phyloP scores from a whole-genome alignment of 1,139 yeast species.

The Lodderomyces pseudojiufengensis region DNA sequence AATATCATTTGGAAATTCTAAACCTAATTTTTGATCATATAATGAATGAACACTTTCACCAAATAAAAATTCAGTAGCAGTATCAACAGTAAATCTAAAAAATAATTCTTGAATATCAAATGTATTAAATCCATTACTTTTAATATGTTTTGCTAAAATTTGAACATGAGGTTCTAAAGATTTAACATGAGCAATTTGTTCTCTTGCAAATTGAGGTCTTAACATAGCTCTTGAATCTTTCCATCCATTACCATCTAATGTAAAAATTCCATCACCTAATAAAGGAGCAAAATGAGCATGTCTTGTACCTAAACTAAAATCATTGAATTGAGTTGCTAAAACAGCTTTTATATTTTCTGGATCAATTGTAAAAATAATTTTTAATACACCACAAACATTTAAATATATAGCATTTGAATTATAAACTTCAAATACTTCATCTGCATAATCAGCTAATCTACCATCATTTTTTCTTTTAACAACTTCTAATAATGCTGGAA shows the following conservation, averaged over 20 bases:
- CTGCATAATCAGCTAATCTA: constrained; percentile 21
- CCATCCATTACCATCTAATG: constrained; percentile 59
- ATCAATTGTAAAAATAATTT: constrained; percentile 21
- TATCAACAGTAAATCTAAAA: constrained; percentile 50
- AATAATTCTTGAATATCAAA: constrained; percentile 39
- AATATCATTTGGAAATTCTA: constrained; percentile 15
- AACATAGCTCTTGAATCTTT: constrained; percentile 52
- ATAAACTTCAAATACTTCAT: constrained; percentile 14
- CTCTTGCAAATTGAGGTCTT: constrained; percentile 53
- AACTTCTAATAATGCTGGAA: constrained; percentile 16
- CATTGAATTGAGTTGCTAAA: constrained; percentile 45
- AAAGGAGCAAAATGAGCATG: constrained; percentile 40
- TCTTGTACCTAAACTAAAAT: constrained; percentile 50
- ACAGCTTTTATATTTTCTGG: constrained; percentile 38
- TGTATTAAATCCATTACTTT: constrained; percentile 18
- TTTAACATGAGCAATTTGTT: constrained; percentile 46
- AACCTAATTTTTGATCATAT: constrained; percentile 29
- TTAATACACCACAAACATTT: constrained; percentile 26
- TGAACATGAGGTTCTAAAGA: constrained; percentile 46
- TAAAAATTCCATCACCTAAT: constrained; percentile 57
- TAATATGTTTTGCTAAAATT: constrained; percentile 30
- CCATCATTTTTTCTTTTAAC: constrained; percentile 23
- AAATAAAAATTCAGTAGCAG: constrained; percentile 57
- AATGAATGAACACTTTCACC: constrained; percentile 49
- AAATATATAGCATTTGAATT: constrained; percentile 28